Conservation (phyloP, 345 rosid species). For the Rhodomyrtus tomentosa region DNA sequence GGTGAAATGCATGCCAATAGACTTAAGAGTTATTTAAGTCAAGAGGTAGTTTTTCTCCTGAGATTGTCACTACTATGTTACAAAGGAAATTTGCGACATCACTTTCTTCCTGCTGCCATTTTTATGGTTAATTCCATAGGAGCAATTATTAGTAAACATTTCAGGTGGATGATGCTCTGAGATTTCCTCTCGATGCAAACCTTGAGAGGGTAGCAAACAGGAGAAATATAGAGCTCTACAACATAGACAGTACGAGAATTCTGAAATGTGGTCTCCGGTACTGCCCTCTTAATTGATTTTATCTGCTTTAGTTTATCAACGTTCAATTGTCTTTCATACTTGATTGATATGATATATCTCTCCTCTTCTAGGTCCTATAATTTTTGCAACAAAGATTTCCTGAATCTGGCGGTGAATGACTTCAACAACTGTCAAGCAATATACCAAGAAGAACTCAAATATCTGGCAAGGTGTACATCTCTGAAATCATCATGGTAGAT, state of each 20-base stretch:
- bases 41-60: constrained; percentile 27
- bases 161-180: constrained; percentile 62
- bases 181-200: constrained; percentile 37
- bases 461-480: constrained; percentile 43
- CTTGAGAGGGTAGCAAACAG: constrained; percentile 46
- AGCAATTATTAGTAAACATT: constrained; percentile 4
- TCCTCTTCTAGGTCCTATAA: constrained; percentile 27
- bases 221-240: constrained; percentile 40
- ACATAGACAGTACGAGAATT: constrained; percentile 25
- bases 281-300: background rate
- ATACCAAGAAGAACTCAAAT: constrained; percentile 47
- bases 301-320: background rate
- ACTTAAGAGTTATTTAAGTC: constrained; percentile 8
- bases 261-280: constrained; percentile 61
- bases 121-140: background rate
- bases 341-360: background rate
- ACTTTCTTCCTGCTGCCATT: background rate
- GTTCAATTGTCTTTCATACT: background rate
- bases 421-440: constrained; percentile 60
- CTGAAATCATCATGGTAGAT: background rate
- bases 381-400: constrained; percentile 30
- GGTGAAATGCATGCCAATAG: constrained; percentile 18
- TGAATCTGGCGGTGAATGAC: constrained; percentile 57
- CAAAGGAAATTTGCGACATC: background rate
- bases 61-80: background rate